Evolutionary conservation across 306 rosid species (phyloP).

Genomic region (Trichosanthes cucumerina): DNA sequence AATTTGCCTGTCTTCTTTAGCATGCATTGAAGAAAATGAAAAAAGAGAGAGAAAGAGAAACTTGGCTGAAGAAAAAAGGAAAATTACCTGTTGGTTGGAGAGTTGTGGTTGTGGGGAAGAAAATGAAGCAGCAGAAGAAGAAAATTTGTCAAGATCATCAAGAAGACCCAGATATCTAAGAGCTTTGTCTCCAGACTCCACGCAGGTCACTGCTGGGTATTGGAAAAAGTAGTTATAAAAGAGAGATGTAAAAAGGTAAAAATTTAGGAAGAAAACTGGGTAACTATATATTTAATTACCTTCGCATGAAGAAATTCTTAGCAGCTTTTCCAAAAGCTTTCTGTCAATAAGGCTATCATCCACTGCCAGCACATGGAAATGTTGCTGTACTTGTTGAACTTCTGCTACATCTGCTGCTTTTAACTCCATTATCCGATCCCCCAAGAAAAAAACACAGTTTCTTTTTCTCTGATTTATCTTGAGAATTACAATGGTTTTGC

Average conservation of each 20-base stretch:
- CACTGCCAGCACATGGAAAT: constrained; percentile 94
- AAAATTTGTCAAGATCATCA: constrained; percentile 25
- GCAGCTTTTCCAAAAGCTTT: constrained; percentile 80
- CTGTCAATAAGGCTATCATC: constrained; percentile 74
- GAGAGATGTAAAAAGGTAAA: not conserved
- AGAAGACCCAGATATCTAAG: constrained; percentile 65
- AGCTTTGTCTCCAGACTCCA: constrained; percentile 94
- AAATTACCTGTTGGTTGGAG: constrained; percentile 26
- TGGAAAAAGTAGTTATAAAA: not conserved
- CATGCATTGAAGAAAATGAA: not conserved
- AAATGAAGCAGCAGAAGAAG: constrained; percentile 14
- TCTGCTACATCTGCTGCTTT: constrained; percentile 23
- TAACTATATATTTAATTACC: constrained; percentile 25
- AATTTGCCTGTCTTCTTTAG: not conserved
- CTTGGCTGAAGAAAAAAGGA: not conserved
- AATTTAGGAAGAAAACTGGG: not conserved
- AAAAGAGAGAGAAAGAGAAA: not conserved
- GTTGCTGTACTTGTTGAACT: constrained; percentile 11
- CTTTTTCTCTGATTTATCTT: not conserved
- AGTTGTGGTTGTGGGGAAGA: constrained; percentile 29
- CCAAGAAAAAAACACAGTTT: not conserved
- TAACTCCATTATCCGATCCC: constrained; percentile 25
- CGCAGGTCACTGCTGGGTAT: constrained; percentile 58
- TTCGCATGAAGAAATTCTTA: constrained; percentile 61
- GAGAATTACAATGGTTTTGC: not conserved